Conservation (phyloP, 257 asterid genomes). For the Penstemon newberryi region DNA sequence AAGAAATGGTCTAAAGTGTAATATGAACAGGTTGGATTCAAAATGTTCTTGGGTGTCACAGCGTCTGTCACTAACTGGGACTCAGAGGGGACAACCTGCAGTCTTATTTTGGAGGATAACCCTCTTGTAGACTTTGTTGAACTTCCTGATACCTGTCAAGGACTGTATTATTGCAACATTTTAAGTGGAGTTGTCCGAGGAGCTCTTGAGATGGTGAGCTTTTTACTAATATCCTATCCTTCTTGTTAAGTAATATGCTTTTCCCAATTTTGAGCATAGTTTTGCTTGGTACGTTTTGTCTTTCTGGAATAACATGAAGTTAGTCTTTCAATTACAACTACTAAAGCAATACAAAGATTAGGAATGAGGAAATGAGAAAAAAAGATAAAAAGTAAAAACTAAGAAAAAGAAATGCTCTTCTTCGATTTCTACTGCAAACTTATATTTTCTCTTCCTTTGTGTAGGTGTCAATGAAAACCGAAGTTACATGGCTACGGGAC, state of each 20-base stretch:
- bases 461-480: conserved; percentile 96
- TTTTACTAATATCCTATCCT: conserved; percentile 12
- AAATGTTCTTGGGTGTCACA: conserved; percentile 80
- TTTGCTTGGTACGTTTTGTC: not conserved
- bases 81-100: conserved; percentile 90
- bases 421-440: not conserved
- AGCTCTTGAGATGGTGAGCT: conserved; percentile 93
- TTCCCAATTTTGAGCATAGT: not conserved
- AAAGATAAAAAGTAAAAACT: not conserved
- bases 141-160: conserved; percentile 97
- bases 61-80: conserved; percentile 82
- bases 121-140: conserved; percentile 97
- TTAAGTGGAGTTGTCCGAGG: conserved; percentile 93
- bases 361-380: not conserved
- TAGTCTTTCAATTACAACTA: not conserved
- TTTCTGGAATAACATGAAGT: not conserved
- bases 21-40: conserved; percentile 63
- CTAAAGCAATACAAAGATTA: not conserved
- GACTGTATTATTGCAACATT: conserved; percentile 88
- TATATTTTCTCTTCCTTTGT: not conserved
- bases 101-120: conserved; percentile 88
- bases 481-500: conserved; percentile 94
- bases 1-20: not conserved
- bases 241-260: not conserved
- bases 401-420: not conserved